Evolutionary conservation across 306 rosid species (phyloP).

Genomic region (Glycine tomentella): DNA sequence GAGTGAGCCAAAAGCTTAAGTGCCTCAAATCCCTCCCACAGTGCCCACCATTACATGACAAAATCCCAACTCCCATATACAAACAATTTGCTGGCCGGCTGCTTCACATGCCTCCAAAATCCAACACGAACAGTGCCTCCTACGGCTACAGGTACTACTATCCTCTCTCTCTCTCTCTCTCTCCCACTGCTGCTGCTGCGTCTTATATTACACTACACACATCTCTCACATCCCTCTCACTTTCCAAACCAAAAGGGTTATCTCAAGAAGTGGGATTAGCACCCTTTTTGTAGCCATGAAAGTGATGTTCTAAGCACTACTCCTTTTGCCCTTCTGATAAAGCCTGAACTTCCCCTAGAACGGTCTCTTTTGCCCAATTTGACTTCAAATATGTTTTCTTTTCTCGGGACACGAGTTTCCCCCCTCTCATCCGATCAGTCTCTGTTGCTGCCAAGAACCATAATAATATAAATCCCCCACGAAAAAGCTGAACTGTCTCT

Average conservation of each 20-base stretch:
- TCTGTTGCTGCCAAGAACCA: conserved; percentile 40
- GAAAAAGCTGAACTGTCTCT: conserved; percentile 51
- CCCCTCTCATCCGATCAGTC: conserved; percentile 39
- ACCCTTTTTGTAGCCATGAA: conserved; percentile 54
- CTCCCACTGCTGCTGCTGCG: too few species aligned
- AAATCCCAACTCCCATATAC: conserved; percentile 52
- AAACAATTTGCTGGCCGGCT: conserved; percentile 61
- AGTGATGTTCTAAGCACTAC: conserved; percentile 33
- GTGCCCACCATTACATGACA: conserved; percentile 47
- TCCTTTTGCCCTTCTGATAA: conserved; percentile 46
- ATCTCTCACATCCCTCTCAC: too few species aligned
- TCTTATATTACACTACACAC: background rate
- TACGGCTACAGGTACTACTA: conserved; percentile 16
- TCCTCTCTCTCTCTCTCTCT: background rate
- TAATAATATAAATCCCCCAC: conserved; percentile 35
- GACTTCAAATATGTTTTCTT: conserved; percentile 53
- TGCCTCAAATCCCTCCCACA: conserved; percentile 43
- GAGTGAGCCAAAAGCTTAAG: conserved; percentile 28
- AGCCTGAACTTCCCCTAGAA: conserved; percentile 52
- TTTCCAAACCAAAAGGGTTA: too few species aligned
- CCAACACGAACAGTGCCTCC: conserved; percentile 42
- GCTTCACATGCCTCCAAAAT: conserved; percentile 60
- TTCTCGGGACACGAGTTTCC: conserved; percentile 48
- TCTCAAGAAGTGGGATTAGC: conserved; percentile 3
- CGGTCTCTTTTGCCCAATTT: conserved; percentile 56